phyloP scores from a whole-genome alignment of 1,284 basidiomycete species.

The Cryptococcus jaspeensis region DNA sequence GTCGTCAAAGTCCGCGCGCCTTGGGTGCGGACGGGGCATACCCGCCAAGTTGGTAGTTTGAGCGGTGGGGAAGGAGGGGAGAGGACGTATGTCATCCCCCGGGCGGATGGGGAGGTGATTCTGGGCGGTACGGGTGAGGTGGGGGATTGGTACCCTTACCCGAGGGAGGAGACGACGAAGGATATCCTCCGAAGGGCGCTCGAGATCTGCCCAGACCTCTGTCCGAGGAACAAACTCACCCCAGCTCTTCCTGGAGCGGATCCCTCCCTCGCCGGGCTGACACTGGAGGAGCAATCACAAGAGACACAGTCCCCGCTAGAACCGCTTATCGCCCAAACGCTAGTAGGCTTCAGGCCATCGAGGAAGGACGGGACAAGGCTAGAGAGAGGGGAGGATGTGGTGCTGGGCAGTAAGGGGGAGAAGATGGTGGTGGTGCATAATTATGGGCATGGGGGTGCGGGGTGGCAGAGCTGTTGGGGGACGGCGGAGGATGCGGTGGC shows the following conservation, averaged over 20 bases:
- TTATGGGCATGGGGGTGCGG: constrained; percentile 51
- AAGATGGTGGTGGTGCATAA: constrained; percentile 36
- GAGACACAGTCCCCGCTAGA: constrained; percentile 12
- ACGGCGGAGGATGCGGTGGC: constrained; percentile 43
- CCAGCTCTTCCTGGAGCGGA: not conserved
- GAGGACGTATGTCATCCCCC: constrained; percentile 49
- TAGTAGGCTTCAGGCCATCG: constrained; percentile 46
- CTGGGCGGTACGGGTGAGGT: constrained; percentile 48
- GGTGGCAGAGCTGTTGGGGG: constrained; percentile 51
- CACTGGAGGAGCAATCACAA: not conserved
- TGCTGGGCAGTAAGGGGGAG: constrained; percentile 6
- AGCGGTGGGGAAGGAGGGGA: constrained; percentile 46
- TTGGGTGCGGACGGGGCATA: constrained; percentile 43
- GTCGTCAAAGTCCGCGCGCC: constrained; percentile 56
- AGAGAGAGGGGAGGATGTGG: constrained; percentile 26
- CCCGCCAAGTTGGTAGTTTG: constrained; percentile 43
- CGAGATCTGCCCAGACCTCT: constrained; percentile 41
- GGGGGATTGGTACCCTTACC: constrained; percentile 43
- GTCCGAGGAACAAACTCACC: not conserved
- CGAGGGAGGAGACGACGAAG: constrained; percentile 28
- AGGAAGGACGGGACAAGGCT: constrained; percentile 34
- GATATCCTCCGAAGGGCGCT: constrained; percentile 40
- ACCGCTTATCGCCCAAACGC: constrained; percentile 17
- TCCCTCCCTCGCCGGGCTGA: not conserved
- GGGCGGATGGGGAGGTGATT: constrained; percentile 46